Conservation (phyloP, 2,329 filamentous ascomycete species). For the Graphilbum sp. region DNA sequence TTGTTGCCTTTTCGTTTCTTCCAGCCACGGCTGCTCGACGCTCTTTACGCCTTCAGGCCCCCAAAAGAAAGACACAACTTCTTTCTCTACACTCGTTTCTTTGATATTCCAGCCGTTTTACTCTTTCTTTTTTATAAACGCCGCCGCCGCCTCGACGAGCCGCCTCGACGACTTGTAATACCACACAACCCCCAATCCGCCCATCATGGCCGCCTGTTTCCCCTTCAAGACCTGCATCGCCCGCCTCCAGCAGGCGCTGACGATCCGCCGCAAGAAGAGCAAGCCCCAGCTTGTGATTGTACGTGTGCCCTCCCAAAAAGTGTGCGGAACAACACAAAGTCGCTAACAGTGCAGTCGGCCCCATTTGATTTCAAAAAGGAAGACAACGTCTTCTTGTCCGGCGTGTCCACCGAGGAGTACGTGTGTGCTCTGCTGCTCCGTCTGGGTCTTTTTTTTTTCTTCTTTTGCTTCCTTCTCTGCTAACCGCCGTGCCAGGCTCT, state of each 20-base stretch:
- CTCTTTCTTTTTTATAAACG: too few relatives aligned
- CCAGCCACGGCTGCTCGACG: too few relatives aligned
- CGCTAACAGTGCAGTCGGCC: constrained; percentile 27
- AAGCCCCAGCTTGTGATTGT: constrained; percentile 31
- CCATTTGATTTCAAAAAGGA: constrained; percentile 43
- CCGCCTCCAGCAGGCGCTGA: constrained; percentile 26
- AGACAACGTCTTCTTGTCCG: constrained; percentile 29
- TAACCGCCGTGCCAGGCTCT: neutral
- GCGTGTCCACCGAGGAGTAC: constrained; percentile 43
- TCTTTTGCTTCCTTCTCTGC: neutral
- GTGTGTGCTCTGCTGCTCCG: constrained; percentile 16
- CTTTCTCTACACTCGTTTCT: too few relatives aligned
- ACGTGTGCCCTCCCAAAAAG: too few relatives aligned
- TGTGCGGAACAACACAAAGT: too few relatives aligned
- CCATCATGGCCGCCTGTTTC: constrained; percentile 16
- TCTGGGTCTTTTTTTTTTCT: too few relatives aligned
- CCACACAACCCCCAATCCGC: neutral
- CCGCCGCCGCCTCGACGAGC: too few relatives aligned
- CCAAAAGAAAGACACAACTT: too few relatives aligned
- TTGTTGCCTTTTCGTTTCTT: neutral
- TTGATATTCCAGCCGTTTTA: too few relatives aligned
- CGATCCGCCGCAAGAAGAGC: constrained; percentile 22
- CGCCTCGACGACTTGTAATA: too few relatives aligned
- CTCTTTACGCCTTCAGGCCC: too few relatives aligned
- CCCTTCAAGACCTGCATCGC: constrained; percentile 27